Evolutionary conservation across 2,329 filamentous ascomycete species (phyloP).

Genomic region (Tolypocladium amazonense): DNA sequence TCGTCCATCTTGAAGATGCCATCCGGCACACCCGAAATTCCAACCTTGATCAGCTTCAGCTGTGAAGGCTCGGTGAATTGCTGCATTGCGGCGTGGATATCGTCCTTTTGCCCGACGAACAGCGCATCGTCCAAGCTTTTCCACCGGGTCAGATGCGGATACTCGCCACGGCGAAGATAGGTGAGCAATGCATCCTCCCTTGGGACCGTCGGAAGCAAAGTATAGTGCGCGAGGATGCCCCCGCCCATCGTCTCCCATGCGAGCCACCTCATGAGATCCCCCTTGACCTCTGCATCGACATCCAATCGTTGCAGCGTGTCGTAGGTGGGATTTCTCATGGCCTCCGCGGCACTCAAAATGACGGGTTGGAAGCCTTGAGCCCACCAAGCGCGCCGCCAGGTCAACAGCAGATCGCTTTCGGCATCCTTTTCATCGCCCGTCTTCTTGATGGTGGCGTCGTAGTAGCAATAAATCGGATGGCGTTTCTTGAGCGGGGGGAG

Average conservation of each 20-base stretch:
- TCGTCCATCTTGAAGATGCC: slow-evolving; percentile 56
- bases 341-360: slow-evolving; percentile 69
- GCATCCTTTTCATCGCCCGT: slow-evolving; percentile 55
- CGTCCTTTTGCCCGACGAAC: slow-evolving; percentile 57
- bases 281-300: slow-evolving; percentile 51
- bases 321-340: slow-evolving; percentile 73
- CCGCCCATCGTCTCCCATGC: slow-evolving; percentile 89
- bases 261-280: slow-evolving; percentile 73
- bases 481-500: slow-evolving; percentile 65
- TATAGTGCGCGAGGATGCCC: slow-evolving; percentile 68
- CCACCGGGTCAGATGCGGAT: slow-evolving; percentile 63
- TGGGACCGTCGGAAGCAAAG: slow-evolving; percentile 74
- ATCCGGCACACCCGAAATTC: slow-evolving; percentile 50
- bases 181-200: slow-evolving; percentile 61
- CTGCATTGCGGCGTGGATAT: slow-evolving; percentile 53
- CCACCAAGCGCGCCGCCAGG: slow-evolving; percentile 94
- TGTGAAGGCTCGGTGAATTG: slow-evolving; percentile 45
- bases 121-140: slow-evolving; percentile 61
- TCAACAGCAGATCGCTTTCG: slow-evolving; percentile 68
- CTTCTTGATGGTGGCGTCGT: slow-evolving; percentile 57
- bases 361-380: slow-evolving; percentile 82
- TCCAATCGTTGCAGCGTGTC: slow-evolving; percentile 53
- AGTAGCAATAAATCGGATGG: slow-evolving; percentile 81
- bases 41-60: slow-evolving; percentile 44
- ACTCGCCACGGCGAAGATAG: slow-evolving; percentile 67